These are phyloP conservation scores for Clavispora santaluciae DNA, from an alignment of 805 yeast genomes.

Conservation along the genomic window DNA sequence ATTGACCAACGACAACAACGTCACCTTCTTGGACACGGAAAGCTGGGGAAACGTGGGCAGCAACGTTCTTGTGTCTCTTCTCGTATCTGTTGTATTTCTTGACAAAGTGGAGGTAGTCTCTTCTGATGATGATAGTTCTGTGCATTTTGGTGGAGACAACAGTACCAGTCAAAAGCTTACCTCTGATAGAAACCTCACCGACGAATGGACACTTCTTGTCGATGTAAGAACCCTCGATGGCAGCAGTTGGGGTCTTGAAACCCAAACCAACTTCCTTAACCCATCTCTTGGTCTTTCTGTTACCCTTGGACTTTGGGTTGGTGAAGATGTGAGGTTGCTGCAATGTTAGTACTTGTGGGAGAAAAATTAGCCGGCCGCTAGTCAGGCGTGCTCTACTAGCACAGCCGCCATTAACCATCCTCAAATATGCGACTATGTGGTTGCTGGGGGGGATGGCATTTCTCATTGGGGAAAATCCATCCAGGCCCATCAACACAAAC, in stretches of 20 bases:
- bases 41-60: constrained; percentile 99
- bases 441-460: too few relatives aligned
- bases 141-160: constrained; percentile 99
- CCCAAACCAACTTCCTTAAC: constrained; percentile 99
- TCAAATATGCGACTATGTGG: too few relatives aligned
- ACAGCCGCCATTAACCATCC: too few relatives aligned
- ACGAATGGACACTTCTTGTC: constrained; percentile 99
- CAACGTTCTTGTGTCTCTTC: constrained; percentile 99
- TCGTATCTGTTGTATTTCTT: constrained; percentile 99
- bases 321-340: constrained; percentile 99
- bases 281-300: constrained; percentile 99
- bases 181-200: constrained; percentile 97
- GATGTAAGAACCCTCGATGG: constrained; percentile 97
- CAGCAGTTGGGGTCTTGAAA: constrained; percentile 99
- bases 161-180: constrained; percentile 98
- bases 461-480: too few relatives aligned
- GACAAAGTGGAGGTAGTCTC: constrained; percentile 99
- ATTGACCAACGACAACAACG: constrained; percentile 98
- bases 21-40: constrained; percentile 99
- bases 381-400: too few relatives aligned
- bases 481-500: not conserved
- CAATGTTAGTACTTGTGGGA: constrained; percentile 34
- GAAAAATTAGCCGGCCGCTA: too few relatives aligned
- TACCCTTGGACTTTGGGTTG: constrained; percentile 99
- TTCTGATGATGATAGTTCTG: constrained; percentile 99